These are phyloP conservation scores for Coniochaeta prunicola DNA, from an alignment of 2,329 filamentous ascomycete species.

Conservation along the genomic window DNA sequence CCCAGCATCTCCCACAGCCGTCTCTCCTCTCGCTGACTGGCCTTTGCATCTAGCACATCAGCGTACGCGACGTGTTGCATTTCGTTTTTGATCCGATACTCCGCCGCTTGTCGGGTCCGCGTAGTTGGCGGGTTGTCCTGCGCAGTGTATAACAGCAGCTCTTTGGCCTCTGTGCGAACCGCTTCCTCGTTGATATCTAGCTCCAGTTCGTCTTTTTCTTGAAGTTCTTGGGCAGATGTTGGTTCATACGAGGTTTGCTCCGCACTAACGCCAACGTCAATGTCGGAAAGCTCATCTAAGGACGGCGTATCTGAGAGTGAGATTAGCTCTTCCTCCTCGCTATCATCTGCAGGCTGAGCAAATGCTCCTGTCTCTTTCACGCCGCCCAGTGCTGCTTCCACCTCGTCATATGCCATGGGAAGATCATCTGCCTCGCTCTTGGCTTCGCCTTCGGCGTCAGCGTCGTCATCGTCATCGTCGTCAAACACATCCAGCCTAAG, in stretches of 20 bases:
- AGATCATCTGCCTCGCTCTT: constrained; percentile 11
- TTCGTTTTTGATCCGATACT: constrained; percentile 31
- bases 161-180: constrained; percentile 30
- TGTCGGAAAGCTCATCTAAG: constrained; percentile 2
- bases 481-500: constrained; percentile 40
- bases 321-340: not conserved
- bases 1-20: constrained; percentile 38
- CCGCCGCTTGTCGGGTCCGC: constrained; percentile 23
- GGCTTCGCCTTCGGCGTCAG: constrained; percentile 12
- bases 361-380: not conserved
- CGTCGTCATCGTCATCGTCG: constrained; percentile 18
- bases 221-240: not conserved
- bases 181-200: constrained; percentile 9
- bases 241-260: not conserved
- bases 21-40: constrained; percentile 32
- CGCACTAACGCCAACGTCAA: not conserved
- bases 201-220: constrained; percentile 4
- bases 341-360: not conserved
- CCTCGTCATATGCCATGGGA: constrained; percentile 33
- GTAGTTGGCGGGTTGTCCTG: constrained; percentile 31
- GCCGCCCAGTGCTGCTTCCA: constrained; percentile 30
- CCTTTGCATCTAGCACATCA: constrained; percentile 31
- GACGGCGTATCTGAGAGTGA: constrained; percentile 3
- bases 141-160: constrained; percentile 33
- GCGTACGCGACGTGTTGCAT: constrained; percentile 35